Evolutionary conservation across 1,139 yeast genomes (phyloP).

Genomic region (Nakaseomyces uthaithaninus): DNA sequence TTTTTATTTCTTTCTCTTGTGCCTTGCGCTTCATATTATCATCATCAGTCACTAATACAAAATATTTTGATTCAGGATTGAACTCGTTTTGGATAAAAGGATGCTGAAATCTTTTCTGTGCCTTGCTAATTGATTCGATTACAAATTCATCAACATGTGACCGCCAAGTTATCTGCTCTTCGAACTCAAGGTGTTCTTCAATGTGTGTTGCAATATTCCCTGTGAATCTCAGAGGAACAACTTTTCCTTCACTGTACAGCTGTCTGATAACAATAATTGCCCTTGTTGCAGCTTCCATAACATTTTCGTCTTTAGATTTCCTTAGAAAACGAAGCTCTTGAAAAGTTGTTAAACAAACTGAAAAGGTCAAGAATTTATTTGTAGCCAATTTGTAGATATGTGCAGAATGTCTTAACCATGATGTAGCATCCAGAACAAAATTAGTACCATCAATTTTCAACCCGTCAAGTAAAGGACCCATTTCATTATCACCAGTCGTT

Average conservation of each 20-base stretch:
- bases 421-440: constrained; percentile 66
- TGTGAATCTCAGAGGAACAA: constrained; percentile 52
- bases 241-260: constrained; percentile 52
- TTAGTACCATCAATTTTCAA: constrained; percentile 37
- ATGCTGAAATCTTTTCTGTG: constrained; percentile 25
- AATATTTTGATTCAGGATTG: constrained; percentile 34
- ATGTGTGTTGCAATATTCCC: constrained; percentile 57
- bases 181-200: constrained; percentile 40
- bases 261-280: constrained; percentile 69
- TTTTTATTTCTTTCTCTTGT: constrained; percentile 46
- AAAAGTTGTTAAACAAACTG: constrained; percentile 66
- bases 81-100: background rate
- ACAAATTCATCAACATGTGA: constrained; percentile 37
- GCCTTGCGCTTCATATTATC: constrained; percentile 63
- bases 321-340: constrained; percentile 71
- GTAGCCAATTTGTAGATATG: constrained; percentile 62
- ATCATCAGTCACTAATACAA: constrained; percentile 64
- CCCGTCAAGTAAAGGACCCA: constrained; percentile 28
- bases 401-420: constrained; percentile 78
- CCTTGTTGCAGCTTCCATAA: constrained; percentile 73
- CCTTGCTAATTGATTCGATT: constrained; percentile 32
- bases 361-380: constrained; percentile 48
- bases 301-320: constrained; percentile 64
- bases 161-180: constrained; percentile 37
- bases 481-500: constrained; percentile 8